Base-by-base conservation (phyloP, 805 yeast species). In the Saccharomycopsis olivae region DNA sequence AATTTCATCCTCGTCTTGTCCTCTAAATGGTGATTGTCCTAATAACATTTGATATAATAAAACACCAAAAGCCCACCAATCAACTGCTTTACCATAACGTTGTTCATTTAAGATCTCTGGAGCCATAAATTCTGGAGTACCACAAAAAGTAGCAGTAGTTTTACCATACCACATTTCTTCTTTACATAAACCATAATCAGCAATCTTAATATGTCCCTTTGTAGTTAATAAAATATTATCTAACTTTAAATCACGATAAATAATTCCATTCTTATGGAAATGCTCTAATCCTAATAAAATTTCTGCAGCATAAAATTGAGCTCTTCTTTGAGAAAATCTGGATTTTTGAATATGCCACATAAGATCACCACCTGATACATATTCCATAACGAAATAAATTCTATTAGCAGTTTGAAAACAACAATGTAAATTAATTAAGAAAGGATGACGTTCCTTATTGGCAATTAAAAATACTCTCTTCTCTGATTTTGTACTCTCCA, bases 1-100 rank as follows among this genome's bases (percentile, higher is more conserved):
- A 27, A 92, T 87, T 61, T 92, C 98, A 55, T 92, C 97, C 54
- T 85, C 94, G 55, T 85, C 95, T 50, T 88, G 96, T 49, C 99
- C 98, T 50, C 89, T 80, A 64, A 92, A 92, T 28, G 99, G 99
- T 5, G 96, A 84, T 60, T 89, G 95, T 38, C 96, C 92, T 43
- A 92, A 68, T 42, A 92, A 67, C 99, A 92, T 92, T 61, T 92
- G 98, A 60, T 89, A 92, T 49, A 92, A 66, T 48, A 92, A 68
- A 21, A 92, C 97, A 43, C 99, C 99, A 67, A 88, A 86, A 1
- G 98, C 97, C 98, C 98, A 92, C 98, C 98, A 92, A 62, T 92
- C 99, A 40, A 92, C 98, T 29, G 92, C 82, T 54, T 94, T 76
- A 39, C 87, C 92, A 54, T 92, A 92, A 44, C 78, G 82, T 59